These are phyloP conservation scores for Conticribra guillardii DNA, from an alignment of 108 stramenopile species.

Conservation along the genomic window DNA sequence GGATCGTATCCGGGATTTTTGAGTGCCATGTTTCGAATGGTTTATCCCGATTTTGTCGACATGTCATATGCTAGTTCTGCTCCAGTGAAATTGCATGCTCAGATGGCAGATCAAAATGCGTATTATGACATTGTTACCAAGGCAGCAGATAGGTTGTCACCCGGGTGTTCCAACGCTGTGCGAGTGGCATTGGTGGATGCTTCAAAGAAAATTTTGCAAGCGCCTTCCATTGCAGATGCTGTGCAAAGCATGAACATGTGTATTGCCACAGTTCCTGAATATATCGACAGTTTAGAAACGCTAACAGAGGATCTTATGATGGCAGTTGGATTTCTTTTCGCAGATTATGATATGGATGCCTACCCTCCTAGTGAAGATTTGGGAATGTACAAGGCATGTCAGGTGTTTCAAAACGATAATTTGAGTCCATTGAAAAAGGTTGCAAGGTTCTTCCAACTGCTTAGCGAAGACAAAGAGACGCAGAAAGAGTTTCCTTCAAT, in stretches of 20 bases:
- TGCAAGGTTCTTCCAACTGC: slow-evolving; percentile 35
- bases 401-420: slow-evolving; percentile 52
- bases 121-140: slow-evolving; percentile 72
- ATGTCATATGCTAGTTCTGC: slow-evolving; percentile 71
- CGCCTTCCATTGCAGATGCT: slow-evolving; percentile 23
- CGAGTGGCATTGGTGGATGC: slow-evolving; percentile 41
- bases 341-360: slow-evolving; percentile 76
- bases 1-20: slow-evolving; percentile 83
- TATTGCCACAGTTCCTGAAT: slow-evolving; percentile 44
- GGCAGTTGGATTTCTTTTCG: slow-evolving; percentile 63
- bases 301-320: slow-evolving; percentile 54
- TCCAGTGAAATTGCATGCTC: slow-evolving; percentile 71
- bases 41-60: slow-evolving; percentile 69
- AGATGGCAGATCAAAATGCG: slow-evolving; percentile 49
- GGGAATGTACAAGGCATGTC: slow-evolving; percentile 57
- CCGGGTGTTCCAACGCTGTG: slow-evolving; percentile 68
- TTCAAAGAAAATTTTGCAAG: slow-evolving; percentile 22
- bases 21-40: slow-evolving; percentile 68
- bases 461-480: slow-evolving; percentile 11
- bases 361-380: slow-evolving; percentile 72
- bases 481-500: slow-evolving; percentile 20
- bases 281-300: slow-evolving; percentile 44
- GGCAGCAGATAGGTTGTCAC: slow-evolving; percentile 63
- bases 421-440: slow-evolving; percentile 35
- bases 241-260: slow-evolving; percentile 55